These are phyloP conservation scores for Spergularia marina DNA, from an alignment of 148 eudicot species.

Conservation along the genomic window DNA sequence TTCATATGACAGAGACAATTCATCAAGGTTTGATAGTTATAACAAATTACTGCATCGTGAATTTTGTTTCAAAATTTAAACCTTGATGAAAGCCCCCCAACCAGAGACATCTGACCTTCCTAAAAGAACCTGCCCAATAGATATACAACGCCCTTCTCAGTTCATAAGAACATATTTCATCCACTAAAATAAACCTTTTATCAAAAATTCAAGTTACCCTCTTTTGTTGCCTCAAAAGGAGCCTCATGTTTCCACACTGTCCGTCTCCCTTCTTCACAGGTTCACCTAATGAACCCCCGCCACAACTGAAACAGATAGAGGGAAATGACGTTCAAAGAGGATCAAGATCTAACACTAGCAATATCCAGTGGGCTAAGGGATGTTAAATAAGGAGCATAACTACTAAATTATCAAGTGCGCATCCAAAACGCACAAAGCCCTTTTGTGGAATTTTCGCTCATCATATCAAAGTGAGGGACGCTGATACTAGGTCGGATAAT, in stretches of 20 bases:
- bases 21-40: slow-evolving; percentile 17
- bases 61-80: slow-evolving; percentile 40
- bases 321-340: neutral
- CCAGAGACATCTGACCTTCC: slow-evolving; percentile 86
- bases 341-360: neutral
- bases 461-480: neutral
- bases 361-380: neutral
- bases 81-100: slow-evolving; percentile 98
- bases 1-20: slow-evolving; percentile 19
- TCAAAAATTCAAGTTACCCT: slow-evolving; percentile 41
- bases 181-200: slow-evolving; percentile 5
- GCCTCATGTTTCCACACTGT: slow-evolving; percentile 92
- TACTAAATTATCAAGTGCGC: neutral
- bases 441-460: neutral
- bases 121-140: slow-evolving; percentile 58
- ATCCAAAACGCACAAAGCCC: neutral
- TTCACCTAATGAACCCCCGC: slow-evolving; percentile 79
- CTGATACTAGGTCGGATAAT: too few relatives aligned
- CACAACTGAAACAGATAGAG: slow-evolving; percentile 58
- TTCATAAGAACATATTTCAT: neutral
- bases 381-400: neutral
- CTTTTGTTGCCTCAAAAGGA: slow-evolving; percentile 79
- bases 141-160: slow-evolving; percentile 9
- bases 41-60: neutral
- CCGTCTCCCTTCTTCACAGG: slow-evolving; percentile 78